A percentile compares a stretch with the other conserved stretches of the same genome.
phyloP scores from a whole-genome alignment of 805 yeast species.

The Suhomyces kilbournensis region DNA sequence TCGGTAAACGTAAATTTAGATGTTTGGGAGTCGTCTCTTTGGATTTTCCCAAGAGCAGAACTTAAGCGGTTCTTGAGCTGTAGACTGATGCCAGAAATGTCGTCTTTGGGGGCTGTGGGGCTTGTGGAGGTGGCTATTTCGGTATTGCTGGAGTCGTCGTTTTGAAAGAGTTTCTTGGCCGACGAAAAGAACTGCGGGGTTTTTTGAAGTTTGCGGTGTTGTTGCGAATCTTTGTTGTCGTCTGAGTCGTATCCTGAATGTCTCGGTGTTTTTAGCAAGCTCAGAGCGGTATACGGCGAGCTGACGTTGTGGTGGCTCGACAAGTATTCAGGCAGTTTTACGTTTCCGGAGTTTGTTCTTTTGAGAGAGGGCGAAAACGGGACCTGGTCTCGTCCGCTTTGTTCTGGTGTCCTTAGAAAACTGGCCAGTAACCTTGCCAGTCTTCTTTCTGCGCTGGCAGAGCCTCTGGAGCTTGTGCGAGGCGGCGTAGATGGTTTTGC shows the following conservation, averaged over 20 bases:
- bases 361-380: constrained; percentile 42
- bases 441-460: constrained; percentile 10
- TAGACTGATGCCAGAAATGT: constrained; percentile 36
- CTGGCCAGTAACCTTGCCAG: constrained; percentile 25
- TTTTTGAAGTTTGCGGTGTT: constrained; percentile 25
- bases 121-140: constrained; percentile 5
- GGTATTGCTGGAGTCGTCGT: constrained; percentile 16
- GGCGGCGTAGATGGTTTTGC: constrained; percentile 25
- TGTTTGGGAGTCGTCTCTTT: constrained; percentile 19
- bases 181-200: constrained; percentile 42
- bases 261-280: constrained; percentile 32
- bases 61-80: constrained; percentile 36
- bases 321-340: constrained; percentile 35
- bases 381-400: constrained; percentile 16
- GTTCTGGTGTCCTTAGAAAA: constrained; percentile 38
- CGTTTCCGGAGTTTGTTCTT: constrained; percentile 27
- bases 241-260: constrained; percentile 31
- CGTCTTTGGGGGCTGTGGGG: constrained; percentile 22
- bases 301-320: constrained; percentile 21
- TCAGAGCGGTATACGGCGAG: constrained; percentile 26
- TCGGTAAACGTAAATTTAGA: constrained; percentile 31
- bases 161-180: constrained; percentile 35
- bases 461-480: neutral
- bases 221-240: constrained; percentile 14
- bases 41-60: constrained; percentile 40